Conservation (phyloP, 768 basidiomycete genomes). For the Ephemerocybe angulata region DNA sequence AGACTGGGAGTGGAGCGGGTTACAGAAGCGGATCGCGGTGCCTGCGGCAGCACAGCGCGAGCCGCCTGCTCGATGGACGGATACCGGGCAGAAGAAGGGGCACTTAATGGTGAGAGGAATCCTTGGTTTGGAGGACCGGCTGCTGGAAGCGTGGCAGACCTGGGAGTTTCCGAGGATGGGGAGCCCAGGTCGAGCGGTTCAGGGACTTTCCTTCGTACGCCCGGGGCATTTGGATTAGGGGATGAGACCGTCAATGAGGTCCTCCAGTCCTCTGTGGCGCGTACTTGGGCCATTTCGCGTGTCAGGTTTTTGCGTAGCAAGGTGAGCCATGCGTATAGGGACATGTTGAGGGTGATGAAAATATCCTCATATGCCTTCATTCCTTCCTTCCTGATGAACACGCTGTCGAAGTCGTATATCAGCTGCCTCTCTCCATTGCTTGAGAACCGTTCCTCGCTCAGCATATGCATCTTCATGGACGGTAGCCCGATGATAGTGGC, state of each 20-base stretch:
- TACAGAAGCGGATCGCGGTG: background rate
- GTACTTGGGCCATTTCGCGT: slow-evolving; percentile 74
- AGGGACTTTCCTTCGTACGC: slow-evolving; percentile 30
- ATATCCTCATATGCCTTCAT: slow-evolving; percentile 66
- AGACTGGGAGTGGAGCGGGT: no score
- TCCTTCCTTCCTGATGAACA: slow-evolving; percentile 54
- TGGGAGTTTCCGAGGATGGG: slow-evolving; percentile 20
- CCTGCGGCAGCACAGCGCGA: background rate
- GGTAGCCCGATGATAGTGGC: slow-evolving; percentile 79
- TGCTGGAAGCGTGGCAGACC: slow-evolving; percentile 29
- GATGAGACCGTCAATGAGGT: slow-evolving; percentile 32
- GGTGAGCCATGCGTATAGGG: slow-evolving; percentile 79
- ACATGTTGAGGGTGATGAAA: slow-evolving; percentile 81
- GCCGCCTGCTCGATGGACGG: slow-evolving; percentile 15
- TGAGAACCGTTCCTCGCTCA: slow-evolving; percentile 52
- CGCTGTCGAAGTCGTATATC: slow-evolving; percentile 69
- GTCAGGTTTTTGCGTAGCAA: slow-evolving; percentile 70
- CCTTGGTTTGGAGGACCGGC: background rate
- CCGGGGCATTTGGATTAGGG: slow-evolving; percentile 18
- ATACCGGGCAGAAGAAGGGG: slow-evolving; percentile 25
- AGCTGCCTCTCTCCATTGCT: slow-evolving; percentile 41
- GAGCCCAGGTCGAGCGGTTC: slow-evolving; percentile 34
- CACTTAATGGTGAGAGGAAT: slow-evolving; percentile 15
- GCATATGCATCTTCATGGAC: slow-evolving; percentile 79
- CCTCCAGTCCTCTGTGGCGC: slow-evolving; percentile 53